These are phyloP conservation scores for Lachnellula hyalina DNA, from an alignment of 2,329 filamentous ascomycete species.

Conservation along the genomic window DNA sequence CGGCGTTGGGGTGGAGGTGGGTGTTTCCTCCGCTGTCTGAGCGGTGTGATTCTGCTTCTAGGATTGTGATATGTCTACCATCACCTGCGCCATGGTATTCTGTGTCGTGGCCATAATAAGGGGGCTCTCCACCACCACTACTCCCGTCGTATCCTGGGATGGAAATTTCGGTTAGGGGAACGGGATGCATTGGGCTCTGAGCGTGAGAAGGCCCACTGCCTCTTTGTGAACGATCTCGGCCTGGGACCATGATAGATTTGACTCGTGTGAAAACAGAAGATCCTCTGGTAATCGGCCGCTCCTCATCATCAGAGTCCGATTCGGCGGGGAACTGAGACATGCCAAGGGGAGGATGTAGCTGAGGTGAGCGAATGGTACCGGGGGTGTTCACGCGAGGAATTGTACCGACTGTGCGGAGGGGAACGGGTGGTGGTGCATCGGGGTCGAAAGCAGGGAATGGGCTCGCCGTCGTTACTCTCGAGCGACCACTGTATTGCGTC, in stretches of 20 bases:
- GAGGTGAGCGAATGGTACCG: constrained; percentile 4
- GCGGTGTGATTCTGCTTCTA: constrained; percentile 24
- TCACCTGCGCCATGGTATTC: constrained; percentile 36
- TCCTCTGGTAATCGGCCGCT: constrained; percentile 42
- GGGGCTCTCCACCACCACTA: constrained; percentile 32
- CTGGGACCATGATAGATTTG: constrained; percentile 28
- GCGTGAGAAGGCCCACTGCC: constrained; percentile 30
- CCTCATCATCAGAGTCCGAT: constrained; percentile 51
- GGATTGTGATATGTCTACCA: constrained; percentile 43
- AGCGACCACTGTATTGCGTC: constrained; percentile 31
- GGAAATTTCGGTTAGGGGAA: constrained; percentile 57
- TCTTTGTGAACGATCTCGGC: constrained; percentile 15
- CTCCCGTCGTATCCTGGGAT: constrained; percentile 42
- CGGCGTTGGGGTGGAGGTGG: constrained; percentile 13
- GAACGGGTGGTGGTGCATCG: constrained; percentile 23
- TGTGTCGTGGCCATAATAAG: constrained; percentile 34
- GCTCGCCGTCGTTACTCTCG: constrained; percentile 24
- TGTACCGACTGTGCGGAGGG: constrained; percentile 8
- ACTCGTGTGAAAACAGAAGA: constrained; percentile 41
- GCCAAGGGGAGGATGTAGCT: constrained; percentile 68
- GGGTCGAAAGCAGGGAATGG: constrained; percentile 20
- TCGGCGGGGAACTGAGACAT: constrained; percentile 79
- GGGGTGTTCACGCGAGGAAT: not conserved
- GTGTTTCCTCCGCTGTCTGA: constrained; percentile 19
- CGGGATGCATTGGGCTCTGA: constrained; percentile 54